phyloP scores from a whole-genome alignment of 2,329 filamentous ascomycete species.

The Colletotrichum cereale region DNA sequence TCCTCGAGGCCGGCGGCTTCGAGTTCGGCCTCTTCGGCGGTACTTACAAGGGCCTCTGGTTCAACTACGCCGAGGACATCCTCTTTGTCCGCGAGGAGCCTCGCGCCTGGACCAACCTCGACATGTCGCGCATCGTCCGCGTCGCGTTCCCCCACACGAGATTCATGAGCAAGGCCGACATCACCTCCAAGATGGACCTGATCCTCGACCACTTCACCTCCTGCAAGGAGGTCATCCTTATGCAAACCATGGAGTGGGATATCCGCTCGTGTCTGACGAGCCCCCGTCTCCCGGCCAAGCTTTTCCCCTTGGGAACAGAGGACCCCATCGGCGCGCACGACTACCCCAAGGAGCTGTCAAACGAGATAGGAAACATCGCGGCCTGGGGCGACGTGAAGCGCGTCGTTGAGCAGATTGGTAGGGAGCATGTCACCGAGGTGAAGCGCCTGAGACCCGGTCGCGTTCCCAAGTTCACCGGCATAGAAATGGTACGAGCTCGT shows the following conservation, averaged over 20 bases:
- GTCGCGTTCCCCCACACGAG: conserved; percentile 33
- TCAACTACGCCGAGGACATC: conserved; percentile 39
- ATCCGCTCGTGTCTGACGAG: conserved; percentile 24
- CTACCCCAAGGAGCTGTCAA: conserved; percentile 26
- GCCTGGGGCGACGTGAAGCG: conserved; percentile 35
- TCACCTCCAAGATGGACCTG: conserved; percentile 20
- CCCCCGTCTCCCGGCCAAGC: conserved; percentile 20
- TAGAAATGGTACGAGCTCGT: conserved; percentile 33
- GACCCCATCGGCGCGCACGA: conserved; percentile 34
- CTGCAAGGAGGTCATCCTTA: conserved; percentile 36
- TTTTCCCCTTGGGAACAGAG: conserved; percentile 16
- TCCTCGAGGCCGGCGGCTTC: conserved; percentile 30
- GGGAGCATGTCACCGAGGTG: conserved; percentile 21
- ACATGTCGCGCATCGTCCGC: conserved; percentile 34
- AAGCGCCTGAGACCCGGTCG: conserved; percentile 9
- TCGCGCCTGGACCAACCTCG: conserved; percentile 27
- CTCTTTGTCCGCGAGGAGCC: conserved; percentile 27
- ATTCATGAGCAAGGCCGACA: conserved; percentile 26
- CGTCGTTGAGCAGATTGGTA: conserved; percentile 26
- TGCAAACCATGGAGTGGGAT: conserved; percentile 33
- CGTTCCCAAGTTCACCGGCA: conserved; percentile 30
- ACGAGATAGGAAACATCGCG: conserved; percentile 23
- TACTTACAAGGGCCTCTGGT: conserved; percentile 37
- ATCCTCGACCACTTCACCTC: conserved; percentile 29
- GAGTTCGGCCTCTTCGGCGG: conserved; percentile 40